These are phyloP conservation scores for Zopfochytrium polystomum DNA, from an alignment of 371 early-diverging fungal genomes.

Conservation along the genomic window DNA sequence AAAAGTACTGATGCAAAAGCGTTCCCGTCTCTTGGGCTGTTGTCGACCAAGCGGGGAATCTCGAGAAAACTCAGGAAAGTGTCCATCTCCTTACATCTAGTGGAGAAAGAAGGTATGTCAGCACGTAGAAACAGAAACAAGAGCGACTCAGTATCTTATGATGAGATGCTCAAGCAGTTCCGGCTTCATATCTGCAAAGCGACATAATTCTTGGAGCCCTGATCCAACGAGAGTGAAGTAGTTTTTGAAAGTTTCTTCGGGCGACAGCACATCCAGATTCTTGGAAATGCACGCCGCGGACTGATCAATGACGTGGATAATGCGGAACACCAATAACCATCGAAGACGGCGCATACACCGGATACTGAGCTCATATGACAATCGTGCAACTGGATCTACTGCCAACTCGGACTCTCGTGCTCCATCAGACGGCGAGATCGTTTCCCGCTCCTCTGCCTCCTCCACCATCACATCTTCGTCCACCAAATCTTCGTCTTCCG, in stretches of 20 bases:
- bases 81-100: conserved; percentile 43
- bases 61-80: conserved; percentile 37
- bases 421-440: background rate
- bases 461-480: conserved; percentile 15
- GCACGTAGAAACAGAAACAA: too few relatives aligned
- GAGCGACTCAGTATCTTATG: background rate
- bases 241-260: conserved; percentile 33
- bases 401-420: background rate
- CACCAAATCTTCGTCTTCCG: conserved; percentile 12
- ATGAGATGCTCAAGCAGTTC: background rate
- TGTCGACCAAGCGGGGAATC: conserved; percentile 31
- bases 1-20: conserved; percentile 22
- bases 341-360: conserved; percentile 27
- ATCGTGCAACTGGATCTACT: conserved; percentile 3
- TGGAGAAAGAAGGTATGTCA: background rate
- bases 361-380: background rate
- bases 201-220: conserved; percentile 27
- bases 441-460: background rate
- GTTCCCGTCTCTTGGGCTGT: conserved; percentile 6
- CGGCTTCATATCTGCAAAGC: background rate
- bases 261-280: conserved; percentile 34
- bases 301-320: conserved; percentile 33
- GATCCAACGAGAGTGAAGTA: conserved; percentile 33
- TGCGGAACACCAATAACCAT: conserved; percentile 42
- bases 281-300: conserved; percentile 39